phyloP scores from a whole-genome alignment of 2,329 filamentous ascomycete genomes.

The Beauveria sp. region DNA sequence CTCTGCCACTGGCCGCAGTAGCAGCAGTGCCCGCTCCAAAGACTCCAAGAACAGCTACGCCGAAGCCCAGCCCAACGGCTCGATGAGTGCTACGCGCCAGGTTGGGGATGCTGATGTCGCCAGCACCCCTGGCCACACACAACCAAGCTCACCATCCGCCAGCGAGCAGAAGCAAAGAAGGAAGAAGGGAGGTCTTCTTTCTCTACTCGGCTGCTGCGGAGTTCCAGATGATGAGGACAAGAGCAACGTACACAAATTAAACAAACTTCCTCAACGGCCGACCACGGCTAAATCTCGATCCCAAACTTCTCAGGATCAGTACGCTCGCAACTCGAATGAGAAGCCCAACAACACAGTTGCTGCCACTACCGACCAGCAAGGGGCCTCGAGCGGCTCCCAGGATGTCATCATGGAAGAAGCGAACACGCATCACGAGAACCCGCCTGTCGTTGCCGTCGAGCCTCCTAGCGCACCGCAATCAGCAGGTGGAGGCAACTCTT shows the following conservation, averaged over 20 bases:
- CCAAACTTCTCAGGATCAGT: constrained; percentile 44
- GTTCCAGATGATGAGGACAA: constrained; percentile 50
- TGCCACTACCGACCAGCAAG: constrained; percentile 36
- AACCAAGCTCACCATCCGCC: constrained; percentile 43
- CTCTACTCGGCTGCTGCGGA: constrained; percentile 60
- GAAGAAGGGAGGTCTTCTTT: constrained; percentile 46
- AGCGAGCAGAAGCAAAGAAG: constrained; percentile 46
- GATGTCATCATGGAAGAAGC: constrained; percentile 39
- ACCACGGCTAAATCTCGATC: constrained; percentile 47
- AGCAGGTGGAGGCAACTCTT: constrained; percentile 13
- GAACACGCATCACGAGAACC: constrained; percentile 37
- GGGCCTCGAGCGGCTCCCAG: constrained; percentile 38
- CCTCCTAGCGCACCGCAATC: constrained; percentile 27
- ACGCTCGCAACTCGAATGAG: constrained; percentile 36
- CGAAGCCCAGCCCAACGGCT: constrained; percentile 57
- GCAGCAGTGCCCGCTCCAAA: constrained; percentile 57
- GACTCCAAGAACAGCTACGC: constrained; percentile 58
- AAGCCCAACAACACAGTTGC: constrained; percentile 33
- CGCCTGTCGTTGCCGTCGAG: constrained; percentile 34
- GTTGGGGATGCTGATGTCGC: constrained; percentile 45
- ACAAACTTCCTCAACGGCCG: constrained; percentile 48
- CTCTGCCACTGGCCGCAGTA: constrained; percentile 52
- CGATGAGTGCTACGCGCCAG: constrained; percentile 57
- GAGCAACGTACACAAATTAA: constrained; percentile 50
- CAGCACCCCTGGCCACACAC: constrained; percentile 40